Conservation (phyloP, 257 asterid genomes). For the Parsonsia alboflavescens region DNA sequence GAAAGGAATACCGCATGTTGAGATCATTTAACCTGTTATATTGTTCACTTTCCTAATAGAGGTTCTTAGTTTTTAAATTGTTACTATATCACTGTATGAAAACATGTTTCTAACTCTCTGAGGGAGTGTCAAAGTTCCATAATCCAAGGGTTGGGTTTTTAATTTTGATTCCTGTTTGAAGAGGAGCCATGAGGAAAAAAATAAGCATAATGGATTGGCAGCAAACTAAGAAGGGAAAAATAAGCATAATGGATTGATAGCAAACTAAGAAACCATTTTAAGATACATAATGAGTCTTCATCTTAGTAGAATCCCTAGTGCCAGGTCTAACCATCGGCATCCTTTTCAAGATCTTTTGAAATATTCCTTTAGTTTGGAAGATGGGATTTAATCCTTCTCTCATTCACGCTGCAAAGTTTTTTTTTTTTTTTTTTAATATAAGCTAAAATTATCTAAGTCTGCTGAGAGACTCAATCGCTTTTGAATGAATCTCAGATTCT, state of each 20-base stretch:
- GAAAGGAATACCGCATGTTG: not conserved
- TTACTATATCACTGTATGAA: not conserved
- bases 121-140: not conserved
- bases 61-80: not conserved
- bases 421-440: not conserved
- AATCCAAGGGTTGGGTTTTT: not conserved
- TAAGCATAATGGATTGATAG: no score
- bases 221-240: not conserved
- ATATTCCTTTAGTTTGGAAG: not conserved
- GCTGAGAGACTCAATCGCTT: not conserved
- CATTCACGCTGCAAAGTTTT: not conserved
- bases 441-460: not conserved
- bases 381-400: not conserved
- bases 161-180: not conserved
- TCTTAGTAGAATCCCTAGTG: not conserved
- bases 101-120: not conserved
- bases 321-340: not conserved
- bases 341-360: not conserved
- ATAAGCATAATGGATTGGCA: no score
- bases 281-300: not conserved
- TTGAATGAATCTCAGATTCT: constrained; percentile 58
- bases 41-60: not conserved
- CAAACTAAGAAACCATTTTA: not conserved
- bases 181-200: not conserved
- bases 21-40: not conserved